These are phyloP conservation scores for Myotisia sp. DNA, from an alignment of 2,329 filamentous ascomycete genomes.

Conservation along the genomic window DNA sequence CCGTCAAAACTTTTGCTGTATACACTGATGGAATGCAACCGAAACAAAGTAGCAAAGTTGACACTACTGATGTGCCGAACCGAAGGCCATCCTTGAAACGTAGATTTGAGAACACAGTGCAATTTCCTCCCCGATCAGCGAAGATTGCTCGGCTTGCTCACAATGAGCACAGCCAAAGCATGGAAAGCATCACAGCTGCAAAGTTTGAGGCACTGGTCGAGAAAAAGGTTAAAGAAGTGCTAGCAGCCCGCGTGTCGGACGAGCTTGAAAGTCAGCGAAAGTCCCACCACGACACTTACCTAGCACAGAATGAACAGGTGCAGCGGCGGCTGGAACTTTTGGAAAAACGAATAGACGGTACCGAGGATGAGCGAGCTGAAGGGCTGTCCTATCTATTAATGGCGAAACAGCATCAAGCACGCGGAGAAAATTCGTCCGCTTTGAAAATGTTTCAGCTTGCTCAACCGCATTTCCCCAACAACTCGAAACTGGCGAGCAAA, in stretches of 20 bases:
- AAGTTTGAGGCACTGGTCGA: constrained; percentile 86
- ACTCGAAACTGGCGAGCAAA: constrained; percentile 54
- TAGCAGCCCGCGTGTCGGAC: constrained; percentile 57
- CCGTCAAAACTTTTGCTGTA: constrained; percentile 71
- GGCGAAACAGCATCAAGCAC: constrained; percentile 77
- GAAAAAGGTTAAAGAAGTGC: constrained; percentile 76
- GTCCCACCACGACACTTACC: constrained; percentile 1
- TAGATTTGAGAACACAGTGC: constrained; percentile 20
- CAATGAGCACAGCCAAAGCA: constrained; percentile 22
- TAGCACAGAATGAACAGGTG: constrained; percentile 51
- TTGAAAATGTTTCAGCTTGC: constrained; percentile 78
- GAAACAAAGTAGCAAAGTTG: constrained; percentile 15
- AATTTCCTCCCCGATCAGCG: constrained; percentile 28
- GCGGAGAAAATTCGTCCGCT: constrained; percentile 63
- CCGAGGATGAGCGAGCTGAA: constrained; percentile 62
- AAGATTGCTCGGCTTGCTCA: constrained; percentile 32
- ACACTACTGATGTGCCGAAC: constrained; percentile 28
- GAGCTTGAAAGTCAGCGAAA: constrained; percentile 34
- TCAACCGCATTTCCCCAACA: constrained; percentile 69
- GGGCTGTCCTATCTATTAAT: constrained; percentile 77
- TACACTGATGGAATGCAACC: constrained; percentile 54
- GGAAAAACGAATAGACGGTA: constrained; percentile 68
- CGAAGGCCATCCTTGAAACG: constrained; percentile 30
- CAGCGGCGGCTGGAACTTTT: constrained; percentile 69
- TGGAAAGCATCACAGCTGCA: constrained; percentile 42